Conservation (phyloP, 2,329 filamentous ascomycete species). For the Gremmenia infestans region DNA sequence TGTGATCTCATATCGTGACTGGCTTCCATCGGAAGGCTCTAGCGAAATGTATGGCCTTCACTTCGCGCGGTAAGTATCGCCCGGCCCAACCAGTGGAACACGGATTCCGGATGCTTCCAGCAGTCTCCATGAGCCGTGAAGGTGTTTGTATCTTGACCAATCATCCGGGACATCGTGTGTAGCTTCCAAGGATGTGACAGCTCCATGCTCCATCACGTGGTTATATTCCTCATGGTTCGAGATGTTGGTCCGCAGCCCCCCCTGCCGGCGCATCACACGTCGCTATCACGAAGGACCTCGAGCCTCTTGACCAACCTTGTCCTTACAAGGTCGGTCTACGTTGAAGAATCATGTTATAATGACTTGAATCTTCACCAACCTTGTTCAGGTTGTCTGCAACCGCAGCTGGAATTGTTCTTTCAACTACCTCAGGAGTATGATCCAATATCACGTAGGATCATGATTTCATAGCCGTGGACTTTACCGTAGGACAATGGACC, state of each 20-base stretch:
- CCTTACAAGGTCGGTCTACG: background rate
- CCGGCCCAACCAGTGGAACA: conserved; percentile 3
- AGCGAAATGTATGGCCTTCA: background rate
- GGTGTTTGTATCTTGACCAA: background rate
- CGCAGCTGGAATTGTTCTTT: conserved; percentile 3
- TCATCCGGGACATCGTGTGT: background rate
- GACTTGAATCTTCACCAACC: background rate
- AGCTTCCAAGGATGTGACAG: background rate
- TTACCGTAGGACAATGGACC: conserved; percentile 1
- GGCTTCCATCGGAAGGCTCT: background rate
- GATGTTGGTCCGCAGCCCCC: conserved; percentile 1
- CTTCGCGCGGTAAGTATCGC: conserved; percentile 19
- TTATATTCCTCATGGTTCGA: background rate
- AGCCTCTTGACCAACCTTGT: background rate
- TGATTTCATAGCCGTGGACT: conserved; percentile 3
- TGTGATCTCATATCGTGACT: background rate
- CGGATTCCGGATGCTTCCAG: conserved; percentile 3
- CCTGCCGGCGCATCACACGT: conserved; percentile 3
- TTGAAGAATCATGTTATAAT: background rate
- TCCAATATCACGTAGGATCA: conserved; percentile 1
- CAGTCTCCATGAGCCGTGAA: background rate
- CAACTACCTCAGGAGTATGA: background rate
- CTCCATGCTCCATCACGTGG: conserved; percentile 4
- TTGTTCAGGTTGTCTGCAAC: conserved; percentile 8
- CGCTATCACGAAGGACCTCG: background rate